phyloP scores from a whole-genome alignment of 371 early-diverging fungal species.

The Mortierella sp. region DNA sequence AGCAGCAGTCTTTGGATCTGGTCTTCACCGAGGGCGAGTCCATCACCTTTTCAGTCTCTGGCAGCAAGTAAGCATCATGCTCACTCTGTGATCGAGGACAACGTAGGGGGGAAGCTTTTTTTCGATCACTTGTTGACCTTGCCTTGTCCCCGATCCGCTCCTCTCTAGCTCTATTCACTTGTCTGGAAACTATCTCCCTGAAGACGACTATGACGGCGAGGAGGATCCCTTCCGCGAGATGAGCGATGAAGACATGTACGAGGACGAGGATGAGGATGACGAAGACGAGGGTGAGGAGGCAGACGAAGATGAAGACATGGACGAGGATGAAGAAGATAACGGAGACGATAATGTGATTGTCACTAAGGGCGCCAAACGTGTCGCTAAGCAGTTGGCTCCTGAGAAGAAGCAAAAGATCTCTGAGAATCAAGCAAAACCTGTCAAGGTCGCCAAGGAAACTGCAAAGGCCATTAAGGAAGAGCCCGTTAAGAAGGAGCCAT shows the following conservation, averaged over 20 bases:
- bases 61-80: slow-evolving; percentile 56
- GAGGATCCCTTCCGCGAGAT: slow-evolving; percentile 33
- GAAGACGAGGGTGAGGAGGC: slow-evolving; percentile 60
- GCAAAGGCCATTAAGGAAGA: slow-evolving; percentile 39
- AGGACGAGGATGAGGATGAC: slow-evolving; percentile 56
- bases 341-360: slow-evolving; percentile 58
- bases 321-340: slow-evolving; percentile 61
- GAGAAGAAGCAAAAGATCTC: slow-evolving; percentile 56
- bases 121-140: neutral
- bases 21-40: slow-evolving; percentile 82
- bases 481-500: slow-evolving; percentile 26
- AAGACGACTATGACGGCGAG: slow-evolving; percentile 57
- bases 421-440: slow-evolving; percentile 55
- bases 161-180: slow-evolving; percentile 64
- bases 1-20: slow-evolving; percentile 80
- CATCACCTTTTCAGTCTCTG: slow-evolving; percentile 74
- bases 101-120: too few relatives aligned
- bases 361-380: slow-evolving; percentile 58
- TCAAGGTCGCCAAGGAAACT: slow-evolving; percentile 44
- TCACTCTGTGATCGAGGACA: too few relatives aligned
- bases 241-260: slow-evolving; percentile 11
- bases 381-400: slow-evolving; percentile 56
- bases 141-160: neutral
- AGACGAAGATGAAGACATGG: slow-evolving; percentile 60
- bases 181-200: slow-evolving; percentile 78